Percentiles rank a stretch among this genome's conserved stretches.
phyloP scores from a whole-genome alignment of 805 yeast species.

The Spathaspora arborariae region DNA sequence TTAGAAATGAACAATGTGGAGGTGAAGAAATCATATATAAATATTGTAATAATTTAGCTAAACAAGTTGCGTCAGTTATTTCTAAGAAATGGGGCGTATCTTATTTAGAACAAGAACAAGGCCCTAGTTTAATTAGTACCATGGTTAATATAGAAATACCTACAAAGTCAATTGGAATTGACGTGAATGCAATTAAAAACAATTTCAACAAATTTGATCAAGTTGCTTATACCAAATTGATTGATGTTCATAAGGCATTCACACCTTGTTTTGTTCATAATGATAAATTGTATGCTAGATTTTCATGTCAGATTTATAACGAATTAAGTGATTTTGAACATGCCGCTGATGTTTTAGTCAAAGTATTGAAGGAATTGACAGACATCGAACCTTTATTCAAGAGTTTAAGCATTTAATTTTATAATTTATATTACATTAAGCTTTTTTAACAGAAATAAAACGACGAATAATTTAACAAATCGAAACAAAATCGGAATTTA shows the following conservation, averaged over 20 bases:
- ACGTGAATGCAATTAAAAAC: slow-evolving; percentile 5
- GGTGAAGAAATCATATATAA: slow-evolving; percentile 52
- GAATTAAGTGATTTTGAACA: slow-evolving; percentile 50
- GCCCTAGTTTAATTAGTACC: slow-evolving; percentile 32
- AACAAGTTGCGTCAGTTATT: slow-evolving; percentile 37
- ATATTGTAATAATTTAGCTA: slow-evolving; percentile 46
- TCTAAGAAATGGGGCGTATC: slow-evolving; percentile 37
- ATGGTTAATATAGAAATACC: slow-evolving; percentile 46
- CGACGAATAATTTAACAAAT: neutral
- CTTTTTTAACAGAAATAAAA: too few species aligned
- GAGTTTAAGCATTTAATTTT: neutral
- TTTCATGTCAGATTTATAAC: slow-evolving; percentile 59
- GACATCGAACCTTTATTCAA: neutral
- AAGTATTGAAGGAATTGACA: slow-evolving; percentile 11
- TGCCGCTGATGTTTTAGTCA: slow-evolving; percentile 40
- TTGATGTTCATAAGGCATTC: slow-evolving; percentile 37
- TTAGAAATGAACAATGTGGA: slow-evolving; percentile 52
- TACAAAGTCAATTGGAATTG: slow-evolving; percentile 6
- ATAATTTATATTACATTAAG: neutral
- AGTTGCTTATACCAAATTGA: slow-evolving; percentile 6
- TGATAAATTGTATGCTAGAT: slow-evolving; percentile 32
- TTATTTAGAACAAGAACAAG: slow-evolving; percentile 31
- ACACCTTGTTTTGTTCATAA: slow-evolving; percentile 45
- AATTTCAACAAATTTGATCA: slow-evolving; percentile 6
- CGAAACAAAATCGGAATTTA: neutral